phyloP scores from a whole-genome alignment of 768 basidiomycete genomes.

The Tephrocybe sp. region DNA sequence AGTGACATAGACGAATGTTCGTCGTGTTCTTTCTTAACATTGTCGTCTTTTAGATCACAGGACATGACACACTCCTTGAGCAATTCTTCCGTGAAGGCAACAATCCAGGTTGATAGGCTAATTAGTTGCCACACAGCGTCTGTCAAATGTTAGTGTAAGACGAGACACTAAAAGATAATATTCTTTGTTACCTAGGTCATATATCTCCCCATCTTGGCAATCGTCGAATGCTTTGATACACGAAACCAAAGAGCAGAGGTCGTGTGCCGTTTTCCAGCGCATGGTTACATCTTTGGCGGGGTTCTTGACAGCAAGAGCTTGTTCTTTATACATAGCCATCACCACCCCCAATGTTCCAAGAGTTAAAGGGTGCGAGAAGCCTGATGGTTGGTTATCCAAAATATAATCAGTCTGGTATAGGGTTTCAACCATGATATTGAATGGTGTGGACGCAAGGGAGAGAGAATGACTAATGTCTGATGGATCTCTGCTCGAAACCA shows the following conservation, averaged over 20 bases:
- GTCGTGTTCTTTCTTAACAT: not conserved
- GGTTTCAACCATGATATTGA: slow-evolving; percentile 43
- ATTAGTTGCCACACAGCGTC: slow-evolving; percentile 76
- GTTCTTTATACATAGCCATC: slow-evolving; percentile 49
- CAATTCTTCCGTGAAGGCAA: slow-evolving; percentile 60
- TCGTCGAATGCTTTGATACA: slow-evolving; percentile 66
- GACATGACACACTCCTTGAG: slow-evolving; percentile 54
- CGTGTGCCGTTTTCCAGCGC: slow-evolving; percentile 64
- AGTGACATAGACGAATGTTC: not conserved
- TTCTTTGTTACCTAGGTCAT: slow-evolving; percentile 57
- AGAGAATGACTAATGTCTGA: slow-evolving; percentile 63
- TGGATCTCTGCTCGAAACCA: slow-evolving; percentile 52
- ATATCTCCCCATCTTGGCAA: slow-evolving; percentile 58
- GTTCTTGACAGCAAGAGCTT: slow-evolving; percentile 11
- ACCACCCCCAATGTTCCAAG: slow-evolving; percentile 42
- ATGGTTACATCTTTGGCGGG: slow-evolving; percentile 35
- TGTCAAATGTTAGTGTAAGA: slow-evolving; percentile 25
- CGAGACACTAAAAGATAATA: not conserved
- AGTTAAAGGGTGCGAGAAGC: slow-evolving; percentile 38
- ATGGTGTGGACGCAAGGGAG: slow-evolving; percentile 37
- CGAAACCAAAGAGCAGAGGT: slow-evolving; percentile 63
- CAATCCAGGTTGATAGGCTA: slow-evolving; percentile 59
- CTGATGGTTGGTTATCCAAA: slow-evolving; percentile 44
- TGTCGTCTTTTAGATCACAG: slow-evolving; percentile 17
- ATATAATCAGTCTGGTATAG: slow-evolving; percentile 46